These are phyloP conservation scores for Ricinus communis DNA, from an alignment of 345 rosid genomes.

Conservation along the genomic window DNA sequence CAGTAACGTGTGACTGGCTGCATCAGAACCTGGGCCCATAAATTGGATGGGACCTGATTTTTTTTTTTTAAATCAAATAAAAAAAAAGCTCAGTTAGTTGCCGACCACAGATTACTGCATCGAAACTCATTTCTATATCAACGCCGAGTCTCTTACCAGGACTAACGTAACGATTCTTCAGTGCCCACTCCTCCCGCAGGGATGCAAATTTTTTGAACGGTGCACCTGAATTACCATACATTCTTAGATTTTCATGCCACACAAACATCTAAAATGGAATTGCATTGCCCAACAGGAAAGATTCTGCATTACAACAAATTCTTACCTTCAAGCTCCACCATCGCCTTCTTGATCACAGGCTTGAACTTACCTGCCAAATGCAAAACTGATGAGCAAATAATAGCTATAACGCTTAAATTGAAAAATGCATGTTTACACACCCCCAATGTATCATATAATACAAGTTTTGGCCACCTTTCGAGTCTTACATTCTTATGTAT, in stretches of 20 bases:
- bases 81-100: neutral
- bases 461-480: neutral
- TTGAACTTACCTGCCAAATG: conserved; percentile 69
- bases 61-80: too few relatives aligned
- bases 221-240: conserved; percentile 80
- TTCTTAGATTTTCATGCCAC: too few relatives aligned
- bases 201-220: conserved; percentile 83
- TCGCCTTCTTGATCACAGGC: conserved; percentile 99
- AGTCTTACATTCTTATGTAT: neutral
- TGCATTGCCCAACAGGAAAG: neutral
- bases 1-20: conserved; percentile 61
- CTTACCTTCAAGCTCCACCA: conserved; percentile 95
- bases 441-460: too few relatives aligned
- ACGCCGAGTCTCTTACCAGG: too few relatives aligned
- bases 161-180: conserved; percentile 73
- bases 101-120: neutral
- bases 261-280: neutral
- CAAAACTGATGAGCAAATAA: neutral
- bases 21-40: conserved; percentile 64
- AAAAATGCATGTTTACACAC: neutral
- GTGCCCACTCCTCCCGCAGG: conserved; percentile 79
- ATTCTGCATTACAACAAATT: neutral
- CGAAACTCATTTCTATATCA: neutral
- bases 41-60: conserved; percentile 97
- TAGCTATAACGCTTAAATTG: neutral